Evolutionary conservation across 1,284 basidiomycete genomes (phyloP), one percentile per base, ranked within the genome.

Genomic region (Sporisorium graminicola): DNA sequence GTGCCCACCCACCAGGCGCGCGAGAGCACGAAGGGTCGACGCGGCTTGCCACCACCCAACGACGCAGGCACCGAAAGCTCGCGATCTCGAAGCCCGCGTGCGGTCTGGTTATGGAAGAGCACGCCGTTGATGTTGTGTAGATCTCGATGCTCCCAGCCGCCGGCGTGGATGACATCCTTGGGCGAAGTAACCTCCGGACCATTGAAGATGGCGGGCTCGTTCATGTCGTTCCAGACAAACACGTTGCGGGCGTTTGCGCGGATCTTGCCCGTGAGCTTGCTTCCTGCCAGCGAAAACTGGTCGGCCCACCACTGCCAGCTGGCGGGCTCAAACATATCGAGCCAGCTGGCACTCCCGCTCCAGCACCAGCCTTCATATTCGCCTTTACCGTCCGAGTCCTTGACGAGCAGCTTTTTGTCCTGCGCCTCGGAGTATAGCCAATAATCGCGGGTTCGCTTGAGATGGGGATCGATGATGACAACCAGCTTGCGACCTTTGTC

Each of bases 291-390:
- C 2, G 60, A 52, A 68, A 77, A 82, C 47, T 80, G 80, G 10
- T 77, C 77, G 10, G 71, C 72, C 95, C 95, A 99, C 92, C 95
- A 96, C 35, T 91, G 89, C 94, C 94, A 96, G 62, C 90, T 90
- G 46, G 87, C 89, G 13, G 95, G 95, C 84, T 98, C 92, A 90
- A 99, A 97, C 87, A 94, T 96, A 86, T 99, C 97, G 58, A 95
- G 91, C 95, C 95, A 99, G 13, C 94, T 92, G 58, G 92, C 93
- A 82, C 91, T 93, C 31, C 97, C 97, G 43, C 93, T 91, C 96
- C 96, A 99, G 87, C 97, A 99, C 94, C 94, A 98, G 27, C 96
- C 96, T 83, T 98, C 95, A 82, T 93, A 96, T 86, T 98, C 94
- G 51, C 89, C 89, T 46, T 86, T 85, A 65, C 92, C 89, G 60